Percentiles rank a stretch among this genome's conserved stretches.
phyloP scores from a whole-genome alignment of 768 basidiomycete genomes.

The Sarcodon aspratus region DNA sequence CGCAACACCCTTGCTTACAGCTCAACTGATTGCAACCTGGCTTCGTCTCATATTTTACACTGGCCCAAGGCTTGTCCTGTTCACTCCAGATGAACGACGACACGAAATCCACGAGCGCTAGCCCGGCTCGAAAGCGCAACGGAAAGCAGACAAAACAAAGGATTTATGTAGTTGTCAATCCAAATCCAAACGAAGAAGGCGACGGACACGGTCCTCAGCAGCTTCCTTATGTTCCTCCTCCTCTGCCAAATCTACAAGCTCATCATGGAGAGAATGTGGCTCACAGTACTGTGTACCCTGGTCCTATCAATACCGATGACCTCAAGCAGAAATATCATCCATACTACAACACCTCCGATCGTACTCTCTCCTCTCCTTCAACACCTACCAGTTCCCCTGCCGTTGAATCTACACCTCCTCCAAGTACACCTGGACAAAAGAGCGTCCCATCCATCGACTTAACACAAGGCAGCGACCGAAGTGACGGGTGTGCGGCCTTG shows the following conservation, averaged over 20 bases:
- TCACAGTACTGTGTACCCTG: conserved; percentile 15
- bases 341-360: conserved; percentile 42
- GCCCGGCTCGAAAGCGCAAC: conserved; percentile 3
- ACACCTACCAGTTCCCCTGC: conserved; percentile 50
- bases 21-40: not conserved
- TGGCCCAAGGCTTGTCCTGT: conserved; percentile 4
- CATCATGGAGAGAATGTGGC: conserved; percentile 12
- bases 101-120: conserved; percentile 24
- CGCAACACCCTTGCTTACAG: not conserved
- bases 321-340: conserved; percentile 14
- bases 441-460: conserved; percentile 31
- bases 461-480: conserved; percentile 2
- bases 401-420: conserved; percentile 62
- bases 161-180: conserved; percentile 51
- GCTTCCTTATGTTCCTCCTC: conserved; percentile 11
- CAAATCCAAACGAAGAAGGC: conserved; percentile 23
- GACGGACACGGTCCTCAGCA: conserved; percentile 10
- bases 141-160: conserved; percentile 19
- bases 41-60: conserved; percentile 1
- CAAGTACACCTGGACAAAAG: conserved; percentile 45
- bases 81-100: conserved; percentile 48
- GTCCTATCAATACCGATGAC: conserved; percentile 27
- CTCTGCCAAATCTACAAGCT: conserved; percentile 17
- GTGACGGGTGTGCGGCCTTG: not conserved
- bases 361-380: conserved; percentile 59